phyloP scores from a whole-genome alignment of 148 eudicot genomes.

The Chenopodium album region DNA sequence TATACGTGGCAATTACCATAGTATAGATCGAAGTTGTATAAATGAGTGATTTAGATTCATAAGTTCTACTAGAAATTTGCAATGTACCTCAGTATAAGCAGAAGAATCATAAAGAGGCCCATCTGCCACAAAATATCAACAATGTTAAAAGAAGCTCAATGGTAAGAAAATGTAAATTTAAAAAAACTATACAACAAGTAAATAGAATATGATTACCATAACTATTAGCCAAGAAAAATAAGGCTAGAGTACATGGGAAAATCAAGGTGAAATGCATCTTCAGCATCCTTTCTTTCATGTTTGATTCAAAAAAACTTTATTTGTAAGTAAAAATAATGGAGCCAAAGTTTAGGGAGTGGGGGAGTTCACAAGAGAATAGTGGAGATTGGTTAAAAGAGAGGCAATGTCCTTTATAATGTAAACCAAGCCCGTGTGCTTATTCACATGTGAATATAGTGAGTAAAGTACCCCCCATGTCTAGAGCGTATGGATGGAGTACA shows the following conservation, averaged over 20 bases:
- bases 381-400: background rate
- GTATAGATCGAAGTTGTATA: background rate
- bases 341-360: background rate
- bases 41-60: background rate
- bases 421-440: constrained; percentile 24
- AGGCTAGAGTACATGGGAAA: background rate
- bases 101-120: constrained; percentile 65
- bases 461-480: background rate
- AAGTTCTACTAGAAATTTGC: background rate
- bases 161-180: constrained; percentile 2
- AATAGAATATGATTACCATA: constrained; percentile 19
- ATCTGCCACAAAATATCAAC: constrained; percentile 35
- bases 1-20: background rate
- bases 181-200: background rate
- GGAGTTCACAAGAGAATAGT: constrained; percentile 27
- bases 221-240: constrained; percentile 13
- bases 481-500: background rate
- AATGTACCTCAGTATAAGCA: constrained; percentile 55
- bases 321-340: background rate
- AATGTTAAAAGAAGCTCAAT: constrained; percentile 8
- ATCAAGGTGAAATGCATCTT: background rate
- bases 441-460: constrained; percentile 21
- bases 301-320: background rate
- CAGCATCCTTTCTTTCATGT: background rate
- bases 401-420: background rate